Evolutionary conservation across 257 asterid genomes (phyloP), one percentile per base, ranked within the genome.

Genomic region (Solanum virginianum): DNA sequence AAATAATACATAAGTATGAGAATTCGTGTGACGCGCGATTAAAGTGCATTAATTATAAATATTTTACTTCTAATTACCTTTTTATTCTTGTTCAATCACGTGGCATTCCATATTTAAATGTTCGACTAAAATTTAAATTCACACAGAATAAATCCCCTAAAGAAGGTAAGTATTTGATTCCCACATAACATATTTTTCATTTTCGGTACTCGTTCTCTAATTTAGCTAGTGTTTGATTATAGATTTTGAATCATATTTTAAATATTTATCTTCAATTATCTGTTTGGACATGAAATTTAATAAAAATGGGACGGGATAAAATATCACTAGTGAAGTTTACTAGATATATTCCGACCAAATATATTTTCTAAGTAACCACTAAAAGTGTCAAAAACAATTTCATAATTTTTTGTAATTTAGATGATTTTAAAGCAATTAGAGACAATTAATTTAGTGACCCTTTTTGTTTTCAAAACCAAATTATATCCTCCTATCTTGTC

Each of bases 21-120:
- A 54, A 54, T 18, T 54, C 9, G 8, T 6, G 59, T 2, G 8
- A 15, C 15, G 8, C 32, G 3, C 4, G 17, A 22, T 14, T 22
- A 60, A 10, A 2, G 22, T 60, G 4, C 12, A 15, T 60, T 10
- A 60, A n/a, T 32, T 22, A 11, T 60, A 5, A 22, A 60, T 15
- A 59, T 26, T 5, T 59, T 10, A 59, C 69, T 16, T 10, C 36
- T 14, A 62, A 10, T 59, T 59, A 20, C 24, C 12, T 59, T 56
- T 6, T 22, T 10, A 4, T 4, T 1, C 0, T 0, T 22, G 22
- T 22, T 10, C 4, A 22, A 62, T 2, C 6, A 62, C 0, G 0
- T 10, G 0, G 69, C 22, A 24, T 62, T 62, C 9, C 0, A 11
- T 62, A 62, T 5, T 62, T 22, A 11, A 62, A 62, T 62, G 69